Evolutionary conservation across 192 early-diverging fungal genomes (phyloP), one percentile per base, ranked within the genome.

Genomic region (Radiomyces spectabilis): DNA sequence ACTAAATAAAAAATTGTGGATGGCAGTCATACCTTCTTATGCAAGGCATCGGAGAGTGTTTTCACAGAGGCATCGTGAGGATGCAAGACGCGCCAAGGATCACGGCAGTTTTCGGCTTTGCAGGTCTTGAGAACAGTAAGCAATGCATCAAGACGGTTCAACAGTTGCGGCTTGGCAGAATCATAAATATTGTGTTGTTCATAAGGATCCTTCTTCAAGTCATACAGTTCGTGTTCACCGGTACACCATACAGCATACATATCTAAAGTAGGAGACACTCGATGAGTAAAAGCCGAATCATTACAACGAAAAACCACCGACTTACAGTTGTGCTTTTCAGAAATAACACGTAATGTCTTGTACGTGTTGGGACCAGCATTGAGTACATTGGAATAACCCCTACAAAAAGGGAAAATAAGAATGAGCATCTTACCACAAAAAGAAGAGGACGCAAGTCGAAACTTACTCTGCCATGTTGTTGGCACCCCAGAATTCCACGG

Each of bases 81-180:
- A 56, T 78, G 78, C 13, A 84, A 53, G 0, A 66, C 66, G 0
- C 46, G 45, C 82, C 82, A 84, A 18, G 82, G 82, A 21, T 78
- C 61, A 44, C 74, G 71, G 53, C 82, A 84, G 5, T 60, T 68
- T 0, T 64, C 67, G 0, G 69, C 75, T n/a, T 71, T 71, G 59
- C 80, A 84, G 31, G 68, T 57, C 13, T 76, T 65, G 6, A 80
- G 48, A 2, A 78, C 74, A 12, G 65, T 44, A 21, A 81, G 43
- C 29, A 81, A 56, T 16, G 82, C 79, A 65, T 84, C 77, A 37
- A 84, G 47, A 1, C 82, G 79, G 53, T 74, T 71, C n/a, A 78
- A 32, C 1, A 84, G 39, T 18, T 58, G 46, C 5, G 18, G 16
- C 10, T 63, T 41, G 9, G 67, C 54, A 22, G 38, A n/a, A 2